Conservation (phyloP, 352 stramenopile genomes). For the Pythium rishiriense region DNA sequence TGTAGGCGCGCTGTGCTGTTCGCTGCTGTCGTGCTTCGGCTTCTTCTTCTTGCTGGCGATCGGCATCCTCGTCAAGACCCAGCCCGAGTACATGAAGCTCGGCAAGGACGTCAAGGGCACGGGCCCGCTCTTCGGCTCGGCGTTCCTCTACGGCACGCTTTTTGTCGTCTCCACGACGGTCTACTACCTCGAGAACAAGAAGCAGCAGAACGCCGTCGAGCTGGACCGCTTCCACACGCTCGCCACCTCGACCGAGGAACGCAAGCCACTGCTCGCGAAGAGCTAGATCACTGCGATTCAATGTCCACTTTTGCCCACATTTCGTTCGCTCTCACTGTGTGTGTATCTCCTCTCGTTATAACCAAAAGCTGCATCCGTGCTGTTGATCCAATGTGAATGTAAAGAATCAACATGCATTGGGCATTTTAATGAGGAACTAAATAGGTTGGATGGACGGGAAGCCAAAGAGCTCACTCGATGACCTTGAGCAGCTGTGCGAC, state of each 20-base stretch:
- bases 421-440: background rate
- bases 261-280: constrained; percentile 62
- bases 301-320: too few relatives aligned
- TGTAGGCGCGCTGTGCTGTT: constrained; percentile 71
- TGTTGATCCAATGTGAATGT: too few relatives aligned
- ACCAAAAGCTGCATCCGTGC: too few relatives aligned
- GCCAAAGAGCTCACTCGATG: constrained; percentile 28
- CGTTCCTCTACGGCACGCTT: constrained; percentile 65
- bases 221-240: constrained; percentile 45
- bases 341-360: too few relatives aligned
- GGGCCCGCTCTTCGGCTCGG: constrained; percentile 69
- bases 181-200: constrained; percentile 73
- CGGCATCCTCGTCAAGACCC: constrained; percentile 66
- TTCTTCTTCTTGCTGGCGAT: constrained; percentile 75
- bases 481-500: constrained; percentile 52
- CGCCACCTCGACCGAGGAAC: constrained; percentile 49
- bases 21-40: constrained; percentile 69
- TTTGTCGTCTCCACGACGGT: constrained; percentile 69
- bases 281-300: constrained; percentile 14
- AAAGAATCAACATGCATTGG: too few relatives aligned
- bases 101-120: constrained; percentile 66
- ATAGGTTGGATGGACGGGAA: background rate
- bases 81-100: constrained; percentile 86
- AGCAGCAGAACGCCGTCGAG: constrained; percentile 26
- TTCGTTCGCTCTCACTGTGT: too few relatives aligned